Percentiles rank a stretch among this genome's conserved stretches.
These are phyloP conservation scores for Actinomucor elegans DNA, from an alignment of 371 early-diverging fungal species.

Conservation along the genomic window DNA sequence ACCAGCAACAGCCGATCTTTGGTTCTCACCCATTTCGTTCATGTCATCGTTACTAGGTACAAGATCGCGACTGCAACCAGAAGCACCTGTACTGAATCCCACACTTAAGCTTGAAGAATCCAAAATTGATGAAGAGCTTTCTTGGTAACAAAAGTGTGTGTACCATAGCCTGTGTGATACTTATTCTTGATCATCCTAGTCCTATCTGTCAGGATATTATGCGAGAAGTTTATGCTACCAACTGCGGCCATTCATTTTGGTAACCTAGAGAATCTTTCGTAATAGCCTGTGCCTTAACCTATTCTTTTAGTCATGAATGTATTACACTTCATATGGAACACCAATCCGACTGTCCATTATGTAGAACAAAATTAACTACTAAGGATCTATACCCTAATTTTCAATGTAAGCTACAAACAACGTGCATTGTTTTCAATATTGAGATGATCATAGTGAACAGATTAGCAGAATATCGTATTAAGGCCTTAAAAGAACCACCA, in stretches of 20 bases:
- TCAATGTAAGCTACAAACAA: slow-evolving; percentile 41
- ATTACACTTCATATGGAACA: slow-evolving; percentile 66
- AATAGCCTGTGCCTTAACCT: neutral
- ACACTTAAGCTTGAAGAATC: neutral
- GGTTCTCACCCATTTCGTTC: too few species aligned
- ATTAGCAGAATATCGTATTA: slow-evolving; percentile 20
- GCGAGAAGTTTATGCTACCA: slow-evolving; percentile 72
- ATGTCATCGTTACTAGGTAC: too few species aligned
- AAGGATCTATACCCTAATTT: slow-evolving; percentile 85
- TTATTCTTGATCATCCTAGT: slow-evolving; percentile 28
- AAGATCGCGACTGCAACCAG: too few species aligned
- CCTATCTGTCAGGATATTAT: slow-evolving; percentile 77
- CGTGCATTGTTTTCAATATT: neutral
- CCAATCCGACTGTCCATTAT: slow-evolving; percentile 71
- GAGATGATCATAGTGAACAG: slow-evolving; percentile 23
- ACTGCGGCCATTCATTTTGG: slow-evolving; percentile 91
- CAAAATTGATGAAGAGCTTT: slow-evolving; percentile 10
- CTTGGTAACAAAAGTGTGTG: slow-evolving; percentile 1
- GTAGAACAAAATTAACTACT: slow-evolving; percentile 51
- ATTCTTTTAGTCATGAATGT: slow-evolving; percentile 60
- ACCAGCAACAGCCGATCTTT: too few species aligned
- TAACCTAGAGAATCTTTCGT: slow-evolving; percentile 23
- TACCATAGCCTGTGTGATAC: neutral
- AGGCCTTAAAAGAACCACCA: neutral
- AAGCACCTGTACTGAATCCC: too few species aligned